Percentiles rank a stretch among this genome's conserved stretches.
phyloP scores from a whole-genome alignment of 345 rosid species.

The Schrenkiella parvula region DNA sequence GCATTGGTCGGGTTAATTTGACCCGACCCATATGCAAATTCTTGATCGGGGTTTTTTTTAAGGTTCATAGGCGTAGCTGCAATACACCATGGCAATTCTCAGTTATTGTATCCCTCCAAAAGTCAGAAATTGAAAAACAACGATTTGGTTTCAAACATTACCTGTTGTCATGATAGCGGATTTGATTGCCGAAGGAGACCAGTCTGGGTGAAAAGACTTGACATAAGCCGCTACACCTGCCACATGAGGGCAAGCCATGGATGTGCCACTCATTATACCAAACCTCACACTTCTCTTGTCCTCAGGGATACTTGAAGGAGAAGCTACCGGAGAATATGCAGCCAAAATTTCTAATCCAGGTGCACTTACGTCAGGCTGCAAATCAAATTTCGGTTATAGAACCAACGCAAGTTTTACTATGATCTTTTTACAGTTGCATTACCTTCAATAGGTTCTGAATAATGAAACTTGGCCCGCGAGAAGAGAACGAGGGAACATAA shows the following conservation, averaged over 20 bases:
- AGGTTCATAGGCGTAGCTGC: conserved; percentile 24
- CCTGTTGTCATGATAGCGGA: conserved; percentile 44
- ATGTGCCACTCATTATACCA: conserved; percentile 38
- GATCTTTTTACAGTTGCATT: not conserved
- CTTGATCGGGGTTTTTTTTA: conserved; percentile 21
- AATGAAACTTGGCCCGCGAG: conserved; percentile 38
- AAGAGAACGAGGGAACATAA: conserved; percentile 35
- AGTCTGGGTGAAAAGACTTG: conserved; percentile 39
- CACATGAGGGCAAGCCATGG: conserved; percentile 49
- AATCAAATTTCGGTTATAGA: not conserved
- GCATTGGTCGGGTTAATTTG: conserved; percentile 30
- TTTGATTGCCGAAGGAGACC: conserved; percentile 45
- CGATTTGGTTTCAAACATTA: not conserved
- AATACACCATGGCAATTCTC: not conserved
- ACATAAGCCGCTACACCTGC: conserved; percentile 40
- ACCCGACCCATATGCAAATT: conserved; percentile 26
- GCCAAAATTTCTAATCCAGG: conserved; percentile 42
- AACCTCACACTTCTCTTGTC: conserved; percentile 27
- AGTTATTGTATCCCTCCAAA: not conserved
- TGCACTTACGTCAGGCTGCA: conserved; percentile 44
- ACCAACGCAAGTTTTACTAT: not conserved
- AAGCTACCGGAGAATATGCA: conserved; percentile 31
- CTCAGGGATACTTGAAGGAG: not conserved
- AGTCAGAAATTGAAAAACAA: not conserved
- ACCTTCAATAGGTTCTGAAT: conserved; percentile 33